A percentile compares a stretch with the other conserved stretches of the same genome.
These are phyloP conservation scores for Batkoa obscura DNA, from an alignment of 371 early-diverging fungal species.

Conservation along the genomic window DNA sequence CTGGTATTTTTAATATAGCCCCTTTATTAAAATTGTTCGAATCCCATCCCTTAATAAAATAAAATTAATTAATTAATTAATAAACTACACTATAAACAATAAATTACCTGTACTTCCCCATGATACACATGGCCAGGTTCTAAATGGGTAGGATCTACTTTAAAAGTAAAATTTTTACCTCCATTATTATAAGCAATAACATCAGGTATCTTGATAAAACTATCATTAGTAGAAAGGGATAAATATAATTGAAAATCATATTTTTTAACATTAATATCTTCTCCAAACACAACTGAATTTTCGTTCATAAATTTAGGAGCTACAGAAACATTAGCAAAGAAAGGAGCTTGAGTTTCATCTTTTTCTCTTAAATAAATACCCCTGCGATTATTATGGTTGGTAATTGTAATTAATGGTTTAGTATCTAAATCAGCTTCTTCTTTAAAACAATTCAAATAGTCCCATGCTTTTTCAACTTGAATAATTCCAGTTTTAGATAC, in stretches of 20 bases:
- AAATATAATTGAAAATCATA: slow-evolving; percentile 63
- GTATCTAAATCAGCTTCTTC: slow-evolving; percentile 44
- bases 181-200: slow-evolving; percentile 43
- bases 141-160: slow-evolving; percentile 65
- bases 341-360: slow-evolving; percentile 44
- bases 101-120: slow-evolving; percentile 32
- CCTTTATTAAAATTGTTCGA: slow-evolving; percentile 48
- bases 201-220: slow-evolving; percentile 70
- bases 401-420: slow-evolving; percentile 27
- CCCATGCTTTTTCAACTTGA: slow-evolving; percentile 76
- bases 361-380: slow-evolving; percentile 76
- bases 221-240: slow-evolving; percentile 39
- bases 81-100: too few species aligned
- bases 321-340: slow-evolving; percentile 33
- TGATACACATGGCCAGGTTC: slow-evolving; percentile 53
- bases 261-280: slow-evolving; percentile 30
- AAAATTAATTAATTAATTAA: too few species aligned
- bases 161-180: slow-evolving; percentile 44
- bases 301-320: slow-evolving; percentile 60
- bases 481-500: slow-evolving; percentile 59
- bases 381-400: slow-evolving; percentile 21
- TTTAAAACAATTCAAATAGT: slow-evolving; percentile 40
- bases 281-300: slow-evolving; percentile 30
- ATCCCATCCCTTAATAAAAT: slow-evolving; percentile 36
- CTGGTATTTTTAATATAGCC: slow-evolving; percentile 67